Conservation (phyloP, 768 basidiomycete genomes). For the Pleurotus citrinopileatus region DNA sequence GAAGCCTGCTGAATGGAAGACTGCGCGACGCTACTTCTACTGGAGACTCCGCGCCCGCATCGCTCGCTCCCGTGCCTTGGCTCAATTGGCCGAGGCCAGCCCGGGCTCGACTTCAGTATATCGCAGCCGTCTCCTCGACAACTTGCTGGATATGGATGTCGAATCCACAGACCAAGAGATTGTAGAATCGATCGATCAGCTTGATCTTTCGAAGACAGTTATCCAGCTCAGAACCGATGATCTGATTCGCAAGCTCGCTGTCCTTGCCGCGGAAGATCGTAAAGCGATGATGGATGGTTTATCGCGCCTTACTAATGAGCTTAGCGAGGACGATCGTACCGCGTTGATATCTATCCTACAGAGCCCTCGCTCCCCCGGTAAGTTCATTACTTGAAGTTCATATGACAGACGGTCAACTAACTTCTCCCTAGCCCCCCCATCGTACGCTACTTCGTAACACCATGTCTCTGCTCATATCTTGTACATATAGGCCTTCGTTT, state of each 20-base stretch:
- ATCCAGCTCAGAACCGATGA: conserved; percentile 68
- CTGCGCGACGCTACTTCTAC: conserved; percentile 88
- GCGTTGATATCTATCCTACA: conserved; percentile 61
- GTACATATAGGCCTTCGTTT: background rate
- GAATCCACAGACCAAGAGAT: conserved; percentile 52
- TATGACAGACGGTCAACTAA: conserved; percentile 4
- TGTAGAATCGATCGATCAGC: conserved; percentile 65
- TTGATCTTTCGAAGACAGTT: conserved; percentile 63
- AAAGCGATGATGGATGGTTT: conserved; percentile 77
- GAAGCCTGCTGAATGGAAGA: conserved; percentile 81
- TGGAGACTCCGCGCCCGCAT: conserved; percentile 88
- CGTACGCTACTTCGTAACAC: conserved; percentile 23
- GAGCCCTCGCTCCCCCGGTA: conserved; percentile 56
- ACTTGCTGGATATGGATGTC: conserved; percentile 53
- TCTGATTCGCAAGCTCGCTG: conserved; percentile 62
- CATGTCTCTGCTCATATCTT: background rate
- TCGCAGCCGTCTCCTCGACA: conserved; percentile 60
- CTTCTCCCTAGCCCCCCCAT: conserved; percentile 33
- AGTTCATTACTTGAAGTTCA: conserved; percentile 21
- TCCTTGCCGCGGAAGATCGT: conserved; percentile 69
- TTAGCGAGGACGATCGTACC: conserved; percentile 71
- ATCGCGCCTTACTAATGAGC: conserved; percentile 64
- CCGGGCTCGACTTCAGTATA: conserved; percentile 70
- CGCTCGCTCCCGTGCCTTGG: conserved; percentile 63
- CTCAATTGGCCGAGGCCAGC: conserved; percentile 63